Evolutionary conservation across 2,329 filamentous ascomycete species (phyloP).

Genomic region (Metarhizium rileyi): DNA sequence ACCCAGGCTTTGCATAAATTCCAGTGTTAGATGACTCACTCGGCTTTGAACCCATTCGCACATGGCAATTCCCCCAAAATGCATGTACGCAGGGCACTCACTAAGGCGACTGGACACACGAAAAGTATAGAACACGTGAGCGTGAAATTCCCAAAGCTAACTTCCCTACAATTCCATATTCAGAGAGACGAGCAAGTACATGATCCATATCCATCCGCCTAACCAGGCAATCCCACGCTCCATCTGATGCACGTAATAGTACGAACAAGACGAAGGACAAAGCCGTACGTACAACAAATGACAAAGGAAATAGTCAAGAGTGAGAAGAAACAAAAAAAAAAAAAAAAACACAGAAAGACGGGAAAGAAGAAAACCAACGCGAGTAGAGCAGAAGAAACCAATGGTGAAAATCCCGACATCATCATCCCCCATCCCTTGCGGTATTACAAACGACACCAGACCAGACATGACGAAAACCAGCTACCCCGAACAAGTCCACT

Average conservation of each 20-base stretch:
- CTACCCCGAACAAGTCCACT: neutral
- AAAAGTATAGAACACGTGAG: neutral
- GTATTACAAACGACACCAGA: slow-evolving; percentile 8
- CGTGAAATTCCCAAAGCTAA: neutral
- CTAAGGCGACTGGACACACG: neutral
- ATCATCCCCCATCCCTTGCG: slow-evolving; percentile 3
- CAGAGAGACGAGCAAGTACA: neutral
- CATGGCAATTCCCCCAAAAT: too few relatives aligned
- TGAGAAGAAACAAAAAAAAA: slow-evolving; percentile 8
- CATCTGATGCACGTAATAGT: slow-evolving; percentile 8
- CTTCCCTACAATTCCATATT: neutral
- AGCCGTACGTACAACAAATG: slow-evolving; percentile 1
- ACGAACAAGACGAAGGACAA: slow-evolving; percentile 5
- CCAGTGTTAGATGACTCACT: too few relatives aligned
- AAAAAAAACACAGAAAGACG: slow-evolving; percentile 8
- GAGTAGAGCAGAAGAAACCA: neutral
- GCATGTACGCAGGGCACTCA: too few relatives aligned
- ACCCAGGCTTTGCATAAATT: too few relatives aligned
- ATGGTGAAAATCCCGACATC: too few relatives aligned
- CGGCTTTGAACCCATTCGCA: neutral
- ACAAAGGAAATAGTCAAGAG: slow-evolving; percentile 9
- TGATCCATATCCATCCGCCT: slow-evolving; percentile 1
- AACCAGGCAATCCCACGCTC: slow-evolving; percentile 6
- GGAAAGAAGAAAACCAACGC: slow-evolving; percentile 13
- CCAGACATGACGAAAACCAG: neutral